Evolutionary conservation across 1,284 basidiomycete species (phyloP).

Genomic region (Ustilago tritici): DNA sequence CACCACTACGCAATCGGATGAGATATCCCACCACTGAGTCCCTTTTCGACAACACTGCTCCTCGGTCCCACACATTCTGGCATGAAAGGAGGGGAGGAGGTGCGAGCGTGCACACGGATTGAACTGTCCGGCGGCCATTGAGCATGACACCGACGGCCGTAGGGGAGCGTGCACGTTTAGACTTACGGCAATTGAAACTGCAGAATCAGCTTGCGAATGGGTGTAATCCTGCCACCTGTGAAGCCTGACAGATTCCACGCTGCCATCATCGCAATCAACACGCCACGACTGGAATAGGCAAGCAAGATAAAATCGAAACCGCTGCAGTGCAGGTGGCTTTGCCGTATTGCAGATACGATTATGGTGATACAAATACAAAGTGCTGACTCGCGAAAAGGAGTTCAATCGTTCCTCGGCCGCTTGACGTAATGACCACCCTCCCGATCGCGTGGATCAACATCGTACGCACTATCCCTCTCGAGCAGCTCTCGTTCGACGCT

Average conservation of each 20-base stretch:
- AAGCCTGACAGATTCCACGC: too few relatives aligned
- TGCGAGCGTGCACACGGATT: constrained; percentile 1
- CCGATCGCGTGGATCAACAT: constrained; percentile 9
- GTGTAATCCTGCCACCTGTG: not conserved
- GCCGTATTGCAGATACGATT: not conserved
- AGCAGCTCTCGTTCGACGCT: constrained; percentile 32
- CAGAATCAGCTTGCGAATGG: not conserved
- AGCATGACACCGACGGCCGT: not conserved
- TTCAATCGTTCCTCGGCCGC: constrained; percentile 41
- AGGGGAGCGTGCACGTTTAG: not conserved
- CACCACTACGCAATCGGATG: too few relatives aligned
- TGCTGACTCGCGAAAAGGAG: not conserved
- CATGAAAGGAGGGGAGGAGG: not conserved
- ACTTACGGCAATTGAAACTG: not conserved
- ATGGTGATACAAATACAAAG: constrained; percentile 22
- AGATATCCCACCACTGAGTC: not conserved
- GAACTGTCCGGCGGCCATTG: not conserved
- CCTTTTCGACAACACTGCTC: not conserved
- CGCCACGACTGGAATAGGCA: too few relatives aligned
- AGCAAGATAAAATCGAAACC: too few relatives aligned
- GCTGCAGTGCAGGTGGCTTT: not conserved
- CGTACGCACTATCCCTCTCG: constrained; percentile 23
- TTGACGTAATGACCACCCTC: constrained; percentile 14
- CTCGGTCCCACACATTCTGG: constrained; percentile 1
- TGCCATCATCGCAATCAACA: not conserved